Base-by-base conservation (phyloP, 495 filamentous ascomycete species). In the Ramalina peruviana region DNA sequence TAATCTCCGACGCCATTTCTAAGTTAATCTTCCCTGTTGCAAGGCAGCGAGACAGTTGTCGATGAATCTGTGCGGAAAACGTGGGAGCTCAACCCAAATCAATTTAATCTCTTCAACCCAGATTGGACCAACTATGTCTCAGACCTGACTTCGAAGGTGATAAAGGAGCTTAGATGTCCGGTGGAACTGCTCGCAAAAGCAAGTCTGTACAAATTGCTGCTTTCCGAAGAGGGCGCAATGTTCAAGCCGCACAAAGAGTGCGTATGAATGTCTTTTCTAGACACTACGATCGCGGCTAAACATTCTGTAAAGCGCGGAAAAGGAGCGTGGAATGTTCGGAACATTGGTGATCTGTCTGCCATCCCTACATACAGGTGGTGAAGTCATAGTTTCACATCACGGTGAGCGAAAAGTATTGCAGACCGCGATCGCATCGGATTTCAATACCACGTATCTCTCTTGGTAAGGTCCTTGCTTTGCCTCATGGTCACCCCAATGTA, bases 211-310 rank as follows among this genome's bases (percentile, higher is more conserved):
- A 81, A 79, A 54, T 54, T 79, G 55, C 58, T 78, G 12, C 49
- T 81, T 5, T 79, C 80, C 58, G 74, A 75, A 48, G 51, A 72
- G 48, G 76, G 73, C 0, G 71, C 73, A 1, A 66, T 74, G 50
- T 78, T 76, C 58, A 72, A 74, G 26, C 49, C 65, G 13, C 73
- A 78, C 55, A 67, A 64, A 49, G 75, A 80, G 50, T 53, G 46
- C 21, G 40, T 16, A 7, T 16, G 17, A 25, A 25, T 25, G 3
- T 25, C 23, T 25, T 25, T 25, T 6, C 23, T 15, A 16, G 6
- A 11, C 7, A 11, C 21, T 9, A 36, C 15, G 1, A 36, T 1
- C 11, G 11, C 23, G 23, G 12, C 30, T 47, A 16, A 39, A 52
- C 17, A 52, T 7, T 5, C 13, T 16, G 13, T 1, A 11, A 6